phyloP scores from a whole-genome alignment of 495 filamentous ascomycete species.

The Tuber brumale region DNA sequence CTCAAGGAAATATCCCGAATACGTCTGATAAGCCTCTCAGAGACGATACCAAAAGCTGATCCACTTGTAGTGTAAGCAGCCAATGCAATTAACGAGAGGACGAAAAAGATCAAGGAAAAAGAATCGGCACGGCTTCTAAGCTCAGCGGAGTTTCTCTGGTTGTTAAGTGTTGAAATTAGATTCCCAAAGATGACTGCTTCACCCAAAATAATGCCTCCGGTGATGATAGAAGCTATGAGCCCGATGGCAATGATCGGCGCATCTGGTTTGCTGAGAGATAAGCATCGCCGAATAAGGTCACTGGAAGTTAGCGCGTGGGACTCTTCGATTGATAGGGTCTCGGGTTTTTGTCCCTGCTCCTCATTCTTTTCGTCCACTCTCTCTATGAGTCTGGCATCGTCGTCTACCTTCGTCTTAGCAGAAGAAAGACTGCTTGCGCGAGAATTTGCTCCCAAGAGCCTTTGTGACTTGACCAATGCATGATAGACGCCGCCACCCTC shows the following conservation, averaged over 20 bases:
- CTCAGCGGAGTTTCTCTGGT: slow-evolving; percentile 9
- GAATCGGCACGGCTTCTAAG: slow-evolving; percentile 45
- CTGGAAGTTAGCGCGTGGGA: slow-evolving; percentile 8
- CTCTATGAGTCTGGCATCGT: slow-evolving; percentile 9
- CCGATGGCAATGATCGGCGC: slow-evolving; percentile 29
- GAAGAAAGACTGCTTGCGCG: slow-evolving; percentile 32
- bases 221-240: slow-evolving; percentile 43
- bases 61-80: slow-evolving; percentile 47
- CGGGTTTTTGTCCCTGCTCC: not conserved
- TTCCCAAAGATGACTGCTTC: slow-evolving; percentile 52
- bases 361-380: not conserved
- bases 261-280: slow-evolving; percentile 34
- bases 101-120: slow-evolving; percentile 53
- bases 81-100: slow-evolving; percentile 49
- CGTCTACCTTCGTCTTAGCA: slow-evolving; percentile 28
- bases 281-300: slow-evolving; percentile 19
- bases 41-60: slow-evolving; percentile 48
- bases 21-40: slow-evolving; percentile 47
- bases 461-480: slow-evolving; percentile 44
- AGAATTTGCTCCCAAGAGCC: slow-evolving; percentile 16
- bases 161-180: slow-evolving; percentile 45
- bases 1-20: slow-evolving; percentile 48
- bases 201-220: slow-evolving; percentile 47
- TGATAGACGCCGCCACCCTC: slow-evolving; percentile 47
- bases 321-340: not conserved